phyloP scores from a whole-genome alignment of 306 rosid species.

The Albizia julibrissin region DNA sequence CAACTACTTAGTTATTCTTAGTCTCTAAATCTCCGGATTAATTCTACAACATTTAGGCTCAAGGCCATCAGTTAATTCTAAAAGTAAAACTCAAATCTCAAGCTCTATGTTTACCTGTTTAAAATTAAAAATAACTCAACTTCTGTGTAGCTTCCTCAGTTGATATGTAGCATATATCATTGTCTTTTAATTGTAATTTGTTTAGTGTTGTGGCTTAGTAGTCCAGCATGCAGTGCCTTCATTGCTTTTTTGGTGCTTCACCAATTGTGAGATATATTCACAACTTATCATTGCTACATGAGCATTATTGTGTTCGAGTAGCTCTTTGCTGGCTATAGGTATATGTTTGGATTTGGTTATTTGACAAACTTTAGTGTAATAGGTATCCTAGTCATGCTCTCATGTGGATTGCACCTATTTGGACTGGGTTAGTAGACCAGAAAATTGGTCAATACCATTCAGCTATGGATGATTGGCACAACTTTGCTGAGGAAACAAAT shows the following conservation, averaged over 20 bases:
- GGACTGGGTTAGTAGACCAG: slow-evolving; percentile 73
- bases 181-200: background rate
- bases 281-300: slow-evolving; percentile 3
- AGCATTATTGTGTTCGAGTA: background rate
- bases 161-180: background rate
- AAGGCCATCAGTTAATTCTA: background rate
- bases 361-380: slow-evolving; percentile 32
- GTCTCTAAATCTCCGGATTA: background rate
- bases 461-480: slow-evolving; percentile 81
- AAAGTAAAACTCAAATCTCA: background rate
- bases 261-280: background rate
- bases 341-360: slow-evolving; percentile 26
- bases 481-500: slow-evolving; percentile 71
- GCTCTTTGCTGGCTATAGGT: slow-evolving; percentile 22
- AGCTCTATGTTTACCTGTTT: background rate
- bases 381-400: slow-evolving; percentile 99
- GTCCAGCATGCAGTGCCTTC: slow-evolving; percentile 6
- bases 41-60: slow-evolving; percentile 1
- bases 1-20: background rate
- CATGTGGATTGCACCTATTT: slow-evolving; percentile 96
- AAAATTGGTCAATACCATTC: slow-evolving; percentile 64
- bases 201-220: background rate
- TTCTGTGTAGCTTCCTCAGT: slow-evolving; percentile 1
- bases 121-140: background rate
- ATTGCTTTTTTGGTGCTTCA: slow-evolving; percentile 6